Evolutionary conservation across 805 yeast species (phyloP).

Genomic region (Debaryomyces castellii): DNA sequence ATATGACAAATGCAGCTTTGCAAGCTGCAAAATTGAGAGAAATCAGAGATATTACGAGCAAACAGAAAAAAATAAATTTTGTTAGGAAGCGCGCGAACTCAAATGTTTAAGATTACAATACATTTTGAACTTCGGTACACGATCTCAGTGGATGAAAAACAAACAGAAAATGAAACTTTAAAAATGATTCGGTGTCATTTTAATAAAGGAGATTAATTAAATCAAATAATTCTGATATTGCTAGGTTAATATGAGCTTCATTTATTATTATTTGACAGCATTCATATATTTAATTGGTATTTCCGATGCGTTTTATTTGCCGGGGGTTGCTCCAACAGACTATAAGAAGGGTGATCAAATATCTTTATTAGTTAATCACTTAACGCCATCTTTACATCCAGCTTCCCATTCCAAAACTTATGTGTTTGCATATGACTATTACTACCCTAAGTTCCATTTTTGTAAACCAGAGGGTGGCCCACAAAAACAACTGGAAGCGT

Average conservation of each 20-base stretch:
- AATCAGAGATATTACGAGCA: slow-evolving; percentile 45
- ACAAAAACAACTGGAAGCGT: slow-evolving; percentile 76
- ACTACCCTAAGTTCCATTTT: slow-evolving; percentile 78
- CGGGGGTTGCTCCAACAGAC: slow-evolving; percentile 95
- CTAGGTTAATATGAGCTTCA: not conserved
- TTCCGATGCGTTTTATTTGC: slow-evolving; percentile 72
- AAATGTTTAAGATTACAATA: not conserved
- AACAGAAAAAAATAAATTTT: slow-evolving; percentile 17
- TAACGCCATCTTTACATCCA: slow-evolving; percentile 71
- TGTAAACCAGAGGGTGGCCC: slow-evolving; percentile 73
- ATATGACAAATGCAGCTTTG: slow-evolving; percentile 44
- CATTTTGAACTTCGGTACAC: not conserved
- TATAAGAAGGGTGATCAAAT: slow-evolving; percentile 71
- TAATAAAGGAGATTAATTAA: not conserved
- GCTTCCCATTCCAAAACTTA: slow-evolving; percentile 47
- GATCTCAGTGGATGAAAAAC: not conserved
- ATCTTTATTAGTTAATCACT: slow-evolving; percentile 82
- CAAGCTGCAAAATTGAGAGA: slow-evolving; percentile 50
- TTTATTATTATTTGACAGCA: slow-evolving; percentile 15
- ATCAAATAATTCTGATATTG: not conserved
- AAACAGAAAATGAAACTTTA: not conserved
- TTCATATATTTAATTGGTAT: slow-evolving; percentile 18
- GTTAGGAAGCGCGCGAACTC: slow-evolving; percentile 8
- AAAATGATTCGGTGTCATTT: not conserved
- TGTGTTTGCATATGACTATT: slow-evolving; percentile 78